A percentile compares a stretch with the other conserved stretches of the same genome.
Conservation (phyloP, 2,329 filamentous ascomycete species). For the Aureobasidium sp. region DNA sequence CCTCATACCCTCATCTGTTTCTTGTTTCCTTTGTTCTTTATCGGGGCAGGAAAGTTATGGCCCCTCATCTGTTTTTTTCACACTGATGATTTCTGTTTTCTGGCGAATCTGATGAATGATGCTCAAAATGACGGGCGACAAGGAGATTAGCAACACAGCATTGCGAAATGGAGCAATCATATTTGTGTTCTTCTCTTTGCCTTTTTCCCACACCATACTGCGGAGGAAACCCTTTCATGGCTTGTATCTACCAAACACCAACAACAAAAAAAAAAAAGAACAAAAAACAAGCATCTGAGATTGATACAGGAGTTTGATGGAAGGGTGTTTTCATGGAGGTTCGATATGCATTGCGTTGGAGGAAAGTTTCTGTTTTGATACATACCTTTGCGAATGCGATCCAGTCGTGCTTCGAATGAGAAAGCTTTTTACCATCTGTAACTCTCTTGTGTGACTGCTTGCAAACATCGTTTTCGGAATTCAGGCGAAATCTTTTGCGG, state of each 20-base stretch:
- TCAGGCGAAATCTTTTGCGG: no score
- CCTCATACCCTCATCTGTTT: not conserved
- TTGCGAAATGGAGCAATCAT: not conserved
- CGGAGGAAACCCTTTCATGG: not conserved
- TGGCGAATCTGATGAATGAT: constrained; percentile 8
- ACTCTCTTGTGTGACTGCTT: no score
- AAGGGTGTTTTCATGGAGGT: not conserved
- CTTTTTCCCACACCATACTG: not conserved
- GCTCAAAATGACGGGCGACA: not conserved
- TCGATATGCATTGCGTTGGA: not conserved
- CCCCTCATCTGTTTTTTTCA: not conserved
- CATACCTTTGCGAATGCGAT: not conserved
- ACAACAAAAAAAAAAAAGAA: not conserved
- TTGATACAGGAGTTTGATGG: not conserved
- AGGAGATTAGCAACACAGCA: not conserved
- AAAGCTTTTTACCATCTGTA: no score
- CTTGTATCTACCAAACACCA: not conserved
- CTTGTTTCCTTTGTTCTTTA: not conserved
- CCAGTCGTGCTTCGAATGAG: not conserved
- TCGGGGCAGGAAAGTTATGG: not conserved
- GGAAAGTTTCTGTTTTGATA: not conserved
- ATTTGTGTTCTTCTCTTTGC: not conserved
- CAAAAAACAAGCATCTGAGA: not conserved
- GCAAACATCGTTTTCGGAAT: no score
- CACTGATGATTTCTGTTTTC: not conserved